Conservation (phyloP, 352 stramenopile genomes). For the Phytophthora crassamura region DNA sequence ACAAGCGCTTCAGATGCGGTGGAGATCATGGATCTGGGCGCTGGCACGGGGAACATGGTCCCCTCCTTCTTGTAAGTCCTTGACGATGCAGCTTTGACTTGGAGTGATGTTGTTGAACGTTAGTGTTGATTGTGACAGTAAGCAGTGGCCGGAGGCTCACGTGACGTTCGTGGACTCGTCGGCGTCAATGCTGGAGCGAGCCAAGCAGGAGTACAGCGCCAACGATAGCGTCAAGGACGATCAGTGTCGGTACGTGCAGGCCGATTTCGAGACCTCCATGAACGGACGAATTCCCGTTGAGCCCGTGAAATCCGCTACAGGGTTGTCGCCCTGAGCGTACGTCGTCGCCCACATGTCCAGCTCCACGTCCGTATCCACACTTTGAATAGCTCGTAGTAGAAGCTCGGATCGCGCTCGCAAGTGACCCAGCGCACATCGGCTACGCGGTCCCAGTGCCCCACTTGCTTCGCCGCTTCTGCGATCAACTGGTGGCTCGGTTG, state of each 20-base stretch:
- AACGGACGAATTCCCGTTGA: conserved; percentile 71
- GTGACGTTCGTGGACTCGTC: conserved; percentile 75
- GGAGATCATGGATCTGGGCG: conserved; percentile 64
- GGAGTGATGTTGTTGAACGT: not conserved
- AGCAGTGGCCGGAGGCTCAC: conserved; percentile 54
- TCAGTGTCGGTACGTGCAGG: conserved; percentile 49
- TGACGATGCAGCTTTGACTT: not conserved
- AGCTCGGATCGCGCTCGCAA: conserved; percentile 59
- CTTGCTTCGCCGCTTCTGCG: conserved; percentile 46
- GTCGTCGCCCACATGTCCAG: conserved; percentile 69
- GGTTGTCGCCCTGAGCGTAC: conserved; percentile 69
- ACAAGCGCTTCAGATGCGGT: conserved; percentile 10
- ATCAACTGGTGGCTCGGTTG: conserved; percentile 70
- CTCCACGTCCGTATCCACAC: conserved; percentile 6
- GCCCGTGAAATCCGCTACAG: conserved; percentile 69
- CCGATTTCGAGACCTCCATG: conserved; percentile 65
- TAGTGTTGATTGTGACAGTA: conserved; percentile 19
- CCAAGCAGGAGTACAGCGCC: conserved; percentile 42
- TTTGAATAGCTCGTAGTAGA: conserved; percentile 76
- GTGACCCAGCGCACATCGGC: conserved; percentile 66
- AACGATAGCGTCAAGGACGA: conserved; percentile 23
- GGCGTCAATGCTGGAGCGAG: conserved; percentile 60
- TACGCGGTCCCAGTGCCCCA: conserved; percentile 45
- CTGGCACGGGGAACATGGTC: conserved; percentile 73
- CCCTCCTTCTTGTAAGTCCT: conserved; percentile 55